Evolutionary conservation across 495 filamentous ascomycete genomes (phyloP).

Genomic region (Penicillium robsamsonii): DNA sequence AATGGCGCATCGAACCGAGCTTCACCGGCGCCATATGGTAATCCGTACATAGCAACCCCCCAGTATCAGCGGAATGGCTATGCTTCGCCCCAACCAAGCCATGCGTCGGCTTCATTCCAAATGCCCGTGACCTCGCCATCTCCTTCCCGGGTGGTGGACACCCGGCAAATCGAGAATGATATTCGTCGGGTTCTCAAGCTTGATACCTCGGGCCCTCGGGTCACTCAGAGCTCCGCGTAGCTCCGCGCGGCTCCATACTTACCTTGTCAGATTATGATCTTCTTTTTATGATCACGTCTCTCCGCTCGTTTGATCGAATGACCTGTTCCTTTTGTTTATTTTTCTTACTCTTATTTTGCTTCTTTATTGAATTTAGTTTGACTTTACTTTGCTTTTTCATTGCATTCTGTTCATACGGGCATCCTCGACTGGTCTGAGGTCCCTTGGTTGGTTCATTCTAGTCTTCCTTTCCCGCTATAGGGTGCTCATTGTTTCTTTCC

Average conservation of each 20-base stretch:
- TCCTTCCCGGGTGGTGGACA: conserved; percentile 31
- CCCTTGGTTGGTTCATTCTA: conserved; percentile 20
- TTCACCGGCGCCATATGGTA: conserved; percentile 12
- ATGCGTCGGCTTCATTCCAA: conserved; percentile 24
- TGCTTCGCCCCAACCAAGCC: conserved; percentile 24
- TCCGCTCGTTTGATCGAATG: background rate
- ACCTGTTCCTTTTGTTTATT: conserved; percentile 2
- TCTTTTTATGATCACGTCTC: background rate
- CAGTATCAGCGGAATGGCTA: conserved; percentile 17
- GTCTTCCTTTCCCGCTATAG: conserved; percentile 14
- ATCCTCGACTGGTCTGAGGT: conserved; percentile 27
- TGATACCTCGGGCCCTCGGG: conserved; percentile 25
- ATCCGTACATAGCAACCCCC: conserved; percentile 7
- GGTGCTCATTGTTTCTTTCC: conserved; percentile 20
- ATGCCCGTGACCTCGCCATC: conserved; percentile 27
- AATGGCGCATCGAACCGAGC: background rate
- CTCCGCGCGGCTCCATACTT: conserved; percentile 24
- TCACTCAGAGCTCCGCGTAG: conserved; percentile 39
- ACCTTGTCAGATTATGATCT: conserved; percentile 2
- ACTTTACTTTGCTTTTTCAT: conserved; percentile 9
- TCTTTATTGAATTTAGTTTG: conserved; percentile 1
- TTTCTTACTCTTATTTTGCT: conserved; percentile 3
- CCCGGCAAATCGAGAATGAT: conserved; percentile 54
- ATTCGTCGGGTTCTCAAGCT: conserved; percentile 54
- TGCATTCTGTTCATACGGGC: conserved; percentile 21